Percentiles rank a stretch among this genome's conserved stretches.
phyloP scores from a whole-genome alignment of 352 stramenopile genomes.

The Globisporangium iwayamae region DNA sequence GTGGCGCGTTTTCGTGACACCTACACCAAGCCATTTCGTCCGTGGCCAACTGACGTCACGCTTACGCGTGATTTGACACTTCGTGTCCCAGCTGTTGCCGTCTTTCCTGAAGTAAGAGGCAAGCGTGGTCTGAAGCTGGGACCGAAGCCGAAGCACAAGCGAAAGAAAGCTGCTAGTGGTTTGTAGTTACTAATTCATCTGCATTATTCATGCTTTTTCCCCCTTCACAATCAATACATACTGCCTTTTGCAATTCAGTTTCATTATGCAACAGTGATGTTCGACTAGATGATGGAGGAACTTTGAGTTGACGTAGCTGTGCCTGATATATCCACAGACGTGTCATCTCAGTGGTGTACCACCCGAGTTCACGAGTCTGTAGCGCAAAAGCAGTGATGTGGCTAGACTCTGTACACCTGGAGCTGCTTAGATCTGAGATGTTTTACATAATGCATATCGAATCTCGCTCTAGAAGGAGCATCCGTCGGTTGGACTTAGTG shows the following conservation, averaged over 20 bases:
- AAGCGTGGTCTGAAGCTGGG: background rate
- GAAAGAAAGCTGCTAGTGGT: conserved; percentile 2
- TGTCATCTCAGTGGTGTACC: too few relatives aligned
- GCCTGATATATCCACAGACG: too few relatives aligned
- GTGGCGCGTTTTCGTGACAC: background rate
- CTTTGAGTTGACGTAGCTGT: too few relatives aligned
- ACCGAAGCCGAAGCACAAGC: conserved; percentile 5
- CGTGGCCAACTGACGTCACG: background rate
- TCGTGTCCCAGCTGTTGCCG: background rate
- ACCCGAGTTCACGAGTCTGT: too few relatives aligned
- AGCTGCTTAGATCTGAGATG: conserved; percentile 4
- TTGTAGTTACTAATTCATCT: background rate
- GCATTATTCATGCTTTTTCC: too few relatives aligned
- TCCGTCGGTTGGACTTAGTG: conserved; percentile 1
- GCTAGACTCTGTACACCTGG: conserved; percentile 6
- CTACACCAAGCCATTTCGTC: background rate
- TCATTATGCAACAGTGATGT: too few relatives aligned
- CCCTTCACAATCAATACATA: too few relatives aligned
- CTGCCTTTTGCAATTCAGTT: too few relatives aligned
- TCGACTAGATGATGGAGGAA: too few relatives aligned
- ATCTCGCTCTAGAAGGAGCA: conserved; percentile 5
- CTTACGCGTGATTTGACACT: background rate
- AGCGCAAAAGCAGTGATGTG: conserved; percentile 1
- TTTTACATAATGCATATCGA: background rate
- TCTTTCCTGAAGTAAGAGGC: background rate